These are phyloP conservation scores for Backusella liffmaniae DNA, from an alignment of 192 early-diverging fungal genomes.

Conservation along the genomic window DNA sequence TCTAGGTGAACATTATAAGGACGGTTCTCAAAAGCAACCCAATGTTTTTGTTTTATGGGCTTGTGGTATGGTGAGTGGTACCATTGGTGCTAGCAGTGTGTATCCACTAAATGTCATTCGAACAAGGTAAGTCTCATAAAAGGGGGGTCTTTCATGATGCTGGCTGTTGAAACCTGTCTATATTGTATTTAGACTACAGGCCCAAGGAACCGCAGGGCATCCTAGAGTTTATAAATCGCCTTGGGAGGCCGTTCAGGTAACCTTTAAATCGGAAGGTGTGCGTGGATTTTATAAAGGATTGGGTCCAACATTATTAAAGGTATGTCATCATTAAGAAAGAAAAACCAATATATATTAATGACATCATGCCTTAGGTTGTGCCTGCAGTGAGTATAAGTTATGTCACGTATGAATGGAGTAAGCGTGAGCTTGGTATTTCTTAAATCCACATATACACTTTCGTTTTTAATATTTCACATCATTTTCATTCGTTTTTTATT, in stretches of 20 bases:
- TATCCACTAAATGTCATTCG: slow-evolving; percentile 69
- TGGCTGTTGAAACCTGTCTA: background rate
- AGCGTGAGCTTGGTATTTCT: slow-evolving; percentile 31
- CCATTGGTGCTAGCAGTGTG: slow-evolving; percentile 60
- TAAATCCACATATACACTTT: slow-evolving; percentile 6
- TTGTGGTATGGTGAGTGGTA: slow-evolving; percentile 63
- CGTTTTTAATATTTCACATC: background rate
- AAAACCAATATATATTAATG: background rate
- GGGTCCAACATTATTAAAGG: slow-evolving; percentile 71
- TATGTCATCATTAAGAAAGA: slow-evolving; percentile 16
- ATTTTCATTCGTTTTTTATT: background rate
- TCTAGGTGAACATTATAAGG: slow-evolving; percentile 35
- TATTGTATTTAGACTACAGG: slow-evolving; percentile 59
- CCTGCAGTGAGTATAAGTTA: slow-evolving; percentile 74
- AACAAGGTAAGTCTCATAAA: slow-evolving; percentile 51
- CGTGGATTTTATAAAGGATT: slow-evolving; percentile 76
- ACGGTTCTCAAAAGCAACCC: slow-evolving; percentile 34
- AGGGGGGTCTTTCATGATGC: background rate
- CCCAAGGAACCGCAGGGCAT: slow-evolving; percentile 74
- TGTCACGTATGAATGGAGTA: slow-evolving; percentile 65
- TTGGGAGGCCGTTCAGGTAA: slow-evolving; percentile 58
- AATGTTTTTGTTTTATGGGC: slow-evolving; percentile 50
- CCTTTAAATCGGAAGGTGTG: slow-evolving; percentile 55
- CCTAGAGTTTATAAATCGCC: slow-evolving; percentile 61
- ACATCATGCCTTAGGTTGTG: slow-evolving; percentile 43